Conservation (phyloP, 1,284 basidiomycete species). For the Ceratobasidium sp. region DNA sequence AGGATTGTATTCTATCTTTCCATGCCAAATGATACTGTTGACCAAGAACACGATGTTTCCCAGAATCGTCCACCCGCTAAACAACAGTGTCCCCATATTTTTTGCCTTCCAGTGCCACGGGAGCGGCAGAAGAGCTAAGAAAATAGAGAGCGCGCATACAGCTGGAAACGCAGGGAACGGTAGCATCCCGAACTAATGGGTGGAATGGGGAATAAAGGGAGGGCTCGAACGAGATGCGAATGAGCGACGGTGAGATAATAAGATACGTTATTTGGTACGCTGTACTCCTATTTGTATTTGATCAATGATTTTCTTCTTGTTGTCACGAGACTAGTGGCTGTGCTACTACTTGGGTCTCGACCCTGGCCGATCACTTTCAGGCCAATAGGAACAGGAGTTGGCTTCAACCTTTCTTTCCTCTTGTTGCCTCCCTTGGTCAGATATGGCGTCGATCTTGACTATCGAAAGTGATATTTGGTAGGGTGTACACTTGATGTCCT, state of each 20-base stretch:
- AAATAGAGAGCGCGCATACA: constrained; percentile 66
- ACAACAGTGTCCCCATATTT: constrained; percentile 75
- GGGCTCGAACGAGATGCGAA: background rate
- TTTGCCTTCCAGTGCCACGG: constrained; percentile 73
- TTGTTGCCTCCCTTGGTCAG: no score
- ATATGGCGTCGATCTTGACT: no score
- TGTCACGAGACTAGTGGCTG: background rate
- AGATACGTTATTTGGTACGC: background rate
- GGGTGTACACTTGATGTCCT: no score
- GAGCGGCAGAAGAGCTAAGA: constrained; percentile 66
- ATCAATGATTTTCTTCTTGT: constrained; percentile 1
- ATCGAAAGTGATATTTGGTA: no score
- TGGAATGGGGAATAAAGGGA: background rate
- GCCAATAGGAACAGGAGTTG: no score
- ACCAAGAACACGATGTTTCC: constrained; percentile 69
- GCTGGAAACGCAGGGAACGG: constrained; percentile 55
- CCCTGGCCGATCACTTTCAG: no score
- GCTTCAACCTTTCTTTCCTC: no score
- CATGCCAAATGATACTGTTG: constrained; percentile 76
- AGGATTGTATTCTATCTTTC: constrained; percentile 65
- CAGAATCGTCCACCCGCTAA: constrained; percentile 72
- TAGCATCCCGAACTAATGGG: constrained; percentile 3
- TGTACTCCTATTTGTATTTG: background rate
- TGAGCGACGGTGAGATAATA: no score
- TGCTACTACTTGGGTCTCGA: no score